These are phyloP conservation scores for Apiotrichum veenhuisii DNA, from an alignment of 1,284 basidiomycete species.

Conservation along the genomic window DNA sequence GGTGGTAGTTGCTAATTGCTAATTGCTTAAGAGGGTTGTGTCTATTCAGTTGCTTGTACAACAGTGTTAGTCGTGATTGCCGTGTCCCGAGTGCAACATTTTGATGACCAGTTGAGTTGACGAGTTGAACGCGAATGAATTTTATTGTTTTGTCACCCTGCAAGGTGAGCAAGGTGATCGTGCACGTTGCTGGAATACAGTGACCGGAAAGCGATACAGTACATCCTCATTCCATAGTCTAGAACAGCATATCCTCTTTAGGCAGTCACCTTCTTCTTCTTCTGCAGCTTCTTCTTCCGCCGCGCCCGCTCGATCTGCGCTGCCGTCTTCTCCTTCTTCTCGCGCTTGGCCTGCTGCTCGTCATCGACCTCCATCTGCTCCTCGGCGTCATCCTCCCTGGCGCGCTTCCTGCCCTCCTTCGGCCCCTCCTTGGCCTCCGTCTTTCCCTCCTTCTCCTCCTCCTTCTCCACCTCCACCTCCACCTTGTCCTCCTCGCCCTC, in stretches of 20 bases:
- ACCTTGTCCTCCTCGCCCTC: slow-evolving; percentile 2
- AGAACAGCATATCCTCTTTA: background rate
- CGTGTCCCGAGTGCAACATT: too few relatives aligned
- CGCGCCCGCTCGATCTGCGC: slow-evolving; percentile 38
- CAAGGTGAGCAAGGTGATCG: too few relatives aligned
- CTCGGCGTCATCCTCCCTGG: slow-evolving; percentile 2
- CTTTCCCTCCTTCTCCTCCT: slow-evolving; percentile 1
- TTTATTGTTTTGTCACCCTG: too few relatives aligned
- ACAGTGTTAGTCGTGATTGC: too few relatives aligned
- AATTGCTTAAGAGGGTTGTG: background rate
- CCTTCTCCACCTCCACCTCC: background rate
- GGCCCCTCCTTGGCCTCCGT: slow-evolving; percentile 1
- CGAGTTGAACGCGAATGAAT: too few relatives aligned
- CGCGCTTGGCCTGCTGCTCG: slow-evolving; percentile 23
- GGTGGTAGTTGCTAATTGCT: background rate
- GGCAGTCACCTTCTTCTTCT: slow-evolving; percentile 24
- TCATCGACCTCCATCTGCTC: slow-evolving; percentile 3
- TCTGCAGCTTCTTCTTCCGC: slow-evolving; percentile 36
- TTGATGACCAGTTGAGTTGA: too few relatives aligned
- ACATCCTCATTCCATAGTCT: too few relatives aligned
- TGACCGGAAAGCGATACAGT: too few relatives aligned
- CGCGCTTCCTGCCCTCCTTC: slow-evolving; percentile 1
- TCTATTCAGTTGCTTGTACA: background rate
- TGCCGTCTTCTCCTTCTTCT: slow-evolving; percentile 27
- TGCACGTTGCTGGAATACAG: too few relatives aligned